phyloP scores from a whole-genome alignment of 2,329 filamentous ascomycete genomes.

The Zarea fungicola region DNA sequence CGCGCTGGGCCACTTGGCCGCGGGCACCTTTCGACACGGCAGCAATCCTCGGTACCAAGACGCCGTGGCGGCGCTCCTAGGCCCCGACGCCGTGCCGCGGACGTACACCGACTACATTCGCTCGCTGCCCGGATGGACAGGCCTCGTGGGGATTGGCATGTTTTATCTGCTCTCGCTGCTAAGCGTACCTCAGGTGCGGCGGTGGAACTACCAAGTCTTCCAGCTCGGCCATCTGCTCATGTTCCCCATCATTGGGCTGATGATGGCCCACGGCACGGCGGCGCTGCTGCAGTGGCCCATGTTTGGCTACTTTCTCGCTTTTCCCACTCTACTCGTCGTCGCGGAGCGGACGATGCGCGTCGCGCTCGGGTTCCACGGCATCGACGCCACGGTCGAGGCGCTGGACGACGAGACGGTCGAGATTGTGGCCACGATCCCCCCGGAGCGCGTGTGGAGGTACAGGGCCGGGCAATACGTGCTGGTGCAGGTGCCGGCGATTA shows the following conservation, averaged over 20 bases:
- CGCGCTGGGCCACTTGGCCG: conserved; percentile 48
- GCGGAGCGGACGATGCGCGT: conserved; percentile 43
- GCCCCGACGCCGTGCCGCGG: conserved; percentile 36
- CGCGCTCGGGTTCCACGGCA: conserved; percentile 40
- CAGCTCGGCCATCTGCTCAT: conserved; percentile 53
- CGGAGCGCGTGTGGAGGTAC: conserved; percentile 45
- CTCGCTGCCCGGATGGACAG: conserved; percentile 45
- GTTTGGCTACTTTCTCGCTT: conserved; percentile 51
- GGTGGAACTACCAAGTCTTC: conserved; percentile 51
- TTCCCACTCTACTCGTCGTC: conserved; percentile 47
- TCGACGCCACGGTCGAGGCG: conserved; percentile 42
- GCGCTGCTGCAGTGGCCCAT: conserved; percentile 49
- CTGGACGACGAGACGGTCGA: conserved; percentile 49
- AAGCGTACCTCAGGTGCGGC: conserved; percentile 45
- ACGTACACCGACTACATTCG: conserved; percentile 42
- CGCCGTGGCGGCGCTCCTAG: conserved; percentile 39
- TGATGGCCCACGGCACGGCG: conserved; percentile 49
- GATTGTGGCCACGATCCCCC: conserved; percentile 43
- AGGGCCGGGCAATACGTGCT: conserved; percentile 54
- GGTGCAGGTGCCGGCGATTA: conserved; percentile 48
- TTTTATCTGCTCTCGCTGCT: conserved; percentile 45
- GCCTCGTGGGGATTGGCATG: conserved; percentile 41
- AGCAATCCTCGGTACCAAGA: conserved; percentile 39
- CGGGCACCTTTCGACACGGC: conserved; percentile 47
- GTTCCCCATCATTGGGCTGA: conserved; percentile 51